phyloP scores from a whole-genome alignment of 1,139 yeast species.

The Suhomyces chickasaworum region DNA sequence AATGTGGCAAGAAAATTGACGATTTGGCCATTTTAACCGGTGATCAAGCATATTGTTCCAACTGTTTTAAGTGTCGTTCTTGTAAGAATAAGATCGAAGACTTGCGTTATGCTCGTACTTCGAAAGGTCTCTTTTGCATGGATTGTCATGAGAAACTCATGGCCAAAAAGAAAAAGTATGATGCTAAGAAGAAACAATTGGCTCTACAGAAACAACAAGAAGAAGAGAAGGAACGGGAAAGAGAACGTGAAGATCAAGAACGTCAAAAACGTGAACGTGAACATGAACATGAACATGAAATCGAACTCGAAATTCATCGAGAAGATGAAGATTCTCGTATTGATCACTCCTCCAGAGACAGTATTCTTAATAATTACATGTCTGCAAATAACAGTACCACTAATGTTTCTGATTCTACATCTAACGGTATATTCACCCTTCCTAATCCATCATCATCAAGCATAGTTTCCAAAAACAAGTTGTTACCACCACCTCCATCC shows the following conservation, averaged over 20 bases:
- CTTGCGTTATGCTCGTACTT: conserved; percentile 87
- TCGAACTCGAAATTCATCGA: neutral
- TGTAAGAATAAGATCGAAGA: conserved; percentile 90
- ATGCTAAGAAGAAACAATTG: conserved; percentile 43
- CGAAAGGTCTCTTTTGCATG: conserved; percentile 93
- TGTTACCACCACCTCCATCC: conserved; percentile 35
- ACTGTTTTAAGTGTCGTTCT: conserved; percentile 87
- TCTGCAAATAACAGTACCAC: conserved; percentile 14
- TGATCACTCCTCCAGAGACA: conserved; percentile 15
- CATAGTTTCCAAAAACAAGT: conserved; percentile 29
- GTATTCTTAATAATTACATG: conserved; percentile 18
- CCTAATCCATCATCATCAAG: conserved; percentile 22
- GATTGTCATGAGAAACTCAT: conserved; percentile 84
- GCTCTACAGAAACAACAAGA: conserved; percentile 26
- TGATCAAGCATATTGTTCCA: conserved; percentile 90
- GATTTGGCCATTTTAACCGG: conserved; percentile 96
- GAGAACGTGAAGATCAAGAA: conserved; percentile 9
- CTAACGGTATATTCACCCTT: conserved; percentile 14
- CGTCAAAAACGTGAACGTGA: conserved; percentile 2
- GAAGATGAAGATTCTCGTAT: conserved; percentile 8
- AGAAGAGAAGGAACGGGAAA: conserved; percentile 17
- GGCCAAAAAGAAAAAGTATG: conserved; percentile 63
- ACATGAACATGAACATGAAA: neutral
- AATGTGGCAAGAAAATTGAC: conserved; percentile 87
- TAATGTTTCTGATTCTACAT: conserved; percentile 6